A percentile compares a stretch with the other conserved stretches of the same genome.
These are phyloP conservation scores for Pichia exigua DNA, from an alignment of 805 yeast species.

Conservation along the genomic window DNA sequence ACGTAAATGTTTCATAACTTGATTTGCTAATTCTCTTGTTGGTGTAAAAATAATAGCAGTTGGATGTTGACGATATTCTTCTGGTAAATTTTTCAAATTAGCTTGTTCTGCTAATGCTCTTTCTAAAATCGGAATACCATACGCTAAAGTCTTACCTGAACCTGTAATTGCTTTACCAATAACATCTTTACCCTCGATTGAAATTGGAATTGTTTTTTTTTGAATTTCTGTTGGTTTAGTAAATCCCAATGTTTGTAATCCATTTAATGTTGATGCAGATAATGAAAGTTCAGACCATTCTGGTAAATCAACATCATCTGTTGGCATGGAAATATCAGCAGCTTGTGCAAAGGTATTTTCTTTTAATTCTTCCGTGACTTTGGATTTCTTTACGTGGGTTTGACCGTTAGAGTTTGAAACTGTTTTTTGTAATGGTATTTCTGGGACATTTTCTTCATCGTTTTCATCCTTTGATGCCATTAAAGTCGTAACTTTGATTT, in stretches of 20 bases:
- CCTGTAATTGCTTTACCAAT: conserved; percentile 98
- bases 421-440: not conserved
- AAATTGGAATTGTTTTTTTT: conserved; percentile 61
- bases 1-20: conserved; percentile 75
- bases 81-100: not conserved
- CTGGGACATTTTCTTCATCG: conserved; percentile 14
- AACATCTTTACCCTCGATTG: conserved; percentile 67
- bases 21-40: conserved; percentile 93
- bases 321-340: conserved; percentile 12
- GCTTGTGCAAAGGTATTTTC: conserved; percentile 14
- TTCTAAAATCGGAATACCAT: conserved; percentile 87
- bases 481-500: conserved; percentile 7
- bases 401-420: conserved; percentile 4
- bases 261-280: conserved; percentile 52
- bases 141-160: conserved; percentile 94
- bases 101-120: conserved; percentile 33
- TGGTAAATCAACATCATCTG: conserved; percentile 42
- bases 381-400: conserved; percentile 5
- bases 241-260: conserved; percentile 53
- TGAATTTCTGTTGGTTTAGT: conserved; percentile 80
- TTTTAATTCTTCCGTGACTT: conserved; percentile 10
- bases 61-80: conserved; percentile 34
- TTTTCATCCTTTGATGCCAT: conserved; percentile 10
- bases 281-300: conserved; percentile 48
- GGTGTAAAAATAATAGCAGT: conserved; percentile 85